Base-by-base conservation (phyloP, 2,329 filamentous ascomycete species). In the Chaetomium olivaceum region DNA sequence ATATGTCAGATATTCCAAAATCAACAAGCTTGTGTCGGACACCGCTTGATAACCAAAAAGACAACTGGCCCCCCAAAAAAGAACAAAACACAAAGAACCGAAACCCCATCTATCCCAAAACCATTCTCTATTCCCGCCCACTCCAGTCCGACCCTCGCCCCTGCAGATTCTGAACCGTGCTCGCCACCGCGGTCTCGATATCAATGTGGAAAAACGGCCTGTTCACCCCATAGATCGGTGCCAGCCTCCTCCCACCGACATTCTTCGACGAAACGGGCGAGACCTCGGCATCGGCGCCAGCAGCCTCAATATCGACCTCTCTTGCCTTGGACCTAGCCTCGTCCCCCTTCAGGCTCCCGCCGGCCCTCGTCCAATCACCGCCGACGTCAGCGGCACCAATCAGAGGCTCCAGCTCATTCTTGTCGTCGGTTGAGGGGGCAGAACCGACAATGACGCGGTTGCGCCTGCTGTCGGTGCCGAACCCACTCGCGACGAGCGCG, bases 401-500 rank as follows among this genome's bases (percentile, higher is more conserved):
- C 29, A 72, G 52, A n/a, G 63, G 68, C n/a, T 63, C 69, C 7
- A 39, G 31, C 4, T 29, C 52, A 11, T 14, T 43, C 39, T 43
- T 43, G 39, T 43, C 54, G 54, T 23, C 50, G 9, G 21, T 4
- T 7, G 33, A 25, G 1, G 2, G 23, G 60, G 19, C 25, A 14
- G 23, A 58, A 5, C 39, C 39, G 5, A 25, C 31, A 7, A n/a
- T 31, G 39, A n/a, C 6, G n/a, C 12, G 8, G 9, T 4, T 33
- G 54, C 19, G 14, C 5, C 19, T 48, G 33, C 25, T 33, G 12
- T 31, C 27, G 48, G 16, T 7, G 1, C 94, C 94, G 74, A 98
- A 98, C 16, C 94, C 94, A 29, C 91, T 93, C 1, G 91, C 87
- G 4, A 89, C 90, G 52, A 98, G 87, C 5, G 92, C 93, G 43